These are phyloP conservation scores for Leccinum olivaceopallidum DNA, from an alignment of 768 basidiomycete genomes.

Conservation along the genomic window DNA sequence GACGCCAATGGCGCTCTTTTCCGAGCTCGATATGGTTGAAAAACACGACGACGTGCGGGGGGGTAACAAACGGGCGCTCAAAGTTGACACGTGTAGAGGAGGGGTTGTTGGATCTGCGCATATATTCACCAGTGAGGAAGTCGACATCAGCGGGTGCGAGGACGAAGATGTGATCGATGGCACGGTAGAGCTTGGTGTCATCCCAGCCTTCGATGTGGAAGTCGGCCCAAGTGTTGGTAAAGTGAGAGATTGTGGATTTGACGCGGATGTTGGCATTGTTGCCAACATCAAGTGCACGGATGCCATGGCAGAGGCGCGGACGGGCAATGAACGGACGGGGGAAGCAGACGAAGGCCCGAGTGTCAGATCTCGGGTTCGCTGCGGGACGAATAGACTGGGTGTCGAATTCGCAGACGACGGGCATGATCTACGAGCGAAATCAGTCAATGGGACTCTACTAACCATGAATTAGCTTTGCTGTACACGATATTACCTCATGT, in stretches of 20 bases:
- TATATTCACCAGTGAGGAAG: conserved; percentile 16
- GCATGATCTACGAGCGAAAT: conserved; percentile 7
- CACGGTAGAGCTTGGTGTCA: conserved; percentile 1
- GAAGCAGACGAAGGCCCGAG: conserved; percentile 8
- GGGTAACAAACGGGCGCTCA: conserved; percentile 16
- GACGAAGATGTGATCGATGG: conserved; percentile 1
- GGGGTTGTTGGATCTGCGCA: background rate
- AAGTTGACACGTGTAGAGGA: conserved; percentile 9
- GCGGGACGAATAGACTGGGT: conserved; percentile 1
- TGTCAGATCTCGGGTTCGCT: conserved; percentile 9
- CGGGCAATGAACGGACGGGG: conserved; percentile 15
- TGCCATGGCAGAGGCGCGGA: conserved; percentile 20
- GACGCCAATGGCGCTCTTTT: conserved; percentile 8
- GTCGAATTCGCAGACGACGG: conserved; percentile 16
- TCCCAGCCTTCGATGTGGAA: conserved; percentile 9
- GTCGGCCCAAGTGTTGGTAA: conserved; percentile 4
- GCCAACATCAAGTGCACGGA: conserved; percentile 11
- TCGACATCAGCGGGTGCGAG: conserved; percentile 15
- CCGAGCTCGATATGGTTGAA: conserved; percentile 16
- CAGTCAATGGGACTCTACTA: no score
- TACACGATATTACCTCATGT: no score
- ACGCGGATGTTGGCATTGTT: conserved; percentile 12
- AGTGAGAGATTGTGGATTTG: conserved; percentile 10
- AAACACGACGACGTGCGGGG: conserved; percentile 17
- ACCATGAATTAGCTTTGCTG: no score